Evolutionary conservation across 2,329 filamentous ascomycete genomes (phyloP).

Genomic region (Penicillium freii): DNA sequence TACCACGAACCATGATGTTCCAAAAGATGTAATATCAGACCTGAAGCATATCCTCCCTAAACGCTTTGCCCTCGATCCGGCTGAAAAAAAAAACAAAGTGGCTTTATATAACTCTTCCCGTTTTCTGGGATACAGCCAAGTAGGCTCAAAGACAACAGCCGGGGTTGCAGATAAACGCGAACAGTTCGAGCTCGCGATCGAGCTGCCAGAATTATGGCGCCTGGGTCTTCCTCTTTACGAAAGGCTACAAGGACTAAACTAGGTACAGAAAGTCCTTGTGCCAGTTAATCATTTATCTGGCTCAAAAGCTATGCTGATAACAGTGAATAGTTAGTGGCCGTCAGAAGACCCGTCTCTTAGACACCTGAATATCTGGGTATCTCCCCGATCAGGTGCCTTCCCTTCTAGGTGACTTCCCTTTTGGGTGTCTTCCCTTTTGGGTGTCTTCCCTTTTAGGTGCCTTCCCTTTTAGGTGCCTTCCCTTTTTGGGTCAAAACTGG

Average conservation of each 20-base stretch:
- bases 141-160: not conserved
- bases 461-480: no score
- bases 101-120: not conserved
- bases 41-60: conserved; percentile 13
- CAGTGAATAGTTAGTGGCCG: not conserved
- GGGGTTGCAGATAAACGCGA: not conserved
- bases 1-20: conserved; percentile 24
- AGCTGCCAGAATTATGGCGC: not conserved
- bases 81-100: not conserved
- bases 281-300: not conserved
- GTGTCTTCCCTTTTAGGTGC: no score
- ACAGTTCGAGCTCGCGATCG: not conserved
- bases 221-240: not conserved
- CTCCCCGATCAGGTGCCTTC: no score
- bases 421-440: no score
- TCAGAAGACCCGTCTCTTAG: not conserved
- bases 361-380: no score
- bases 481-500: not conserved
- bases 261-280: not conserved
- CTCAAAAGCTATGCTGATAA: not conserved
- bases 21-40: conserved; percentile 15
- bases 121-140: not conserved
- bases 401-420: no score
- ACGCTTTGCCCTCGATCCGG: not conserved
- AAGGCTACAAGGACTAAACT: not conserved